Base-by-base conservation (phyloP, 208 protist species). In the Crithidia brevicula region DNA sequence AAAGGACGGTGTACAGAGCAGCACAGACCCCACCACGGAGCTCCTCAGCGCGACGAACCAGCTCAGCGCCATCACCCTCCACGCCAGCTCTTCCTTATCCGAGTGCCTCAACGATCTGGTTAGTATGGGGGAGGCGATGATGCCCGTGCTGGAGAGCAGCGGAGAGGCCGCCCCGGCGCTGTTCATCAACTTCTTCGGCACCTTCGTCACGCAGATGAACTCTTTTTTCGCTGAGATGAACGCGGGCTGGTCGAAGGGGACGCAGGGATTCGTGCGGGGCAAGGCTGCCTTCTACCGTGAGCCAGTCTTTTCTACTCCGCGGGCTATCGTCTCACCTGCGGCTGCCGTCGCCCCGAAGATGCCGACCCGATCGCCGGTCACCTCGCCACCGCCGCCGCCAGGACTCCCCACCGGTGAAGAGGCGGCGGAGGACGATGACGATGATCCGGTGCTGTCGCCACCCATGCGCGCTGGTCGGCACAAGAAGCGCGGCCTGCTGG, bases 101-200 rank as follows among this genome's bases (percentile, higher is more conserved):
- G 77, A 79, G 34, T 94, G 85, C 36, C 72, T 95, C 25, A 33
- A 40, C 3, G 89, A 95, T 51, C 54, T 95, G 20, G 52, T 73
- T 3, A 75, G 56, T 43, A 92, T 92, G 86, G 79, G 83, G 5
- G 74, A 79, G 65, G 89, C 89, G 7, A 89, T 91, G 82, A 50
- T 59, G 28, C 77, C 85, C 6, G 83, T 90, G 23, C 81, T 91
- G 61, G 68, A 78, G 40, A 75, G 47, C 22, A 82, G 74, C 30
- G 79, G 79, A 11, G 82, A 89, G 42, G 61, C 79, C 18, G 77
- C 76, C 18, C 56, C 74, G 20, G 67, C 77, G 45, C 74, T 95
- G 25, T 72, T 88, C 67, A 49, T 85, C 10, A 95, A 89, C 66
- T 75, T 95, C 45, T 91, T 83, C 63, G 81, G 70, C 59, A 82